Evolutionary conservation across 331 rosid genomes (phyloP).

Genomic region (Phaseolus coccineus): DNA sequence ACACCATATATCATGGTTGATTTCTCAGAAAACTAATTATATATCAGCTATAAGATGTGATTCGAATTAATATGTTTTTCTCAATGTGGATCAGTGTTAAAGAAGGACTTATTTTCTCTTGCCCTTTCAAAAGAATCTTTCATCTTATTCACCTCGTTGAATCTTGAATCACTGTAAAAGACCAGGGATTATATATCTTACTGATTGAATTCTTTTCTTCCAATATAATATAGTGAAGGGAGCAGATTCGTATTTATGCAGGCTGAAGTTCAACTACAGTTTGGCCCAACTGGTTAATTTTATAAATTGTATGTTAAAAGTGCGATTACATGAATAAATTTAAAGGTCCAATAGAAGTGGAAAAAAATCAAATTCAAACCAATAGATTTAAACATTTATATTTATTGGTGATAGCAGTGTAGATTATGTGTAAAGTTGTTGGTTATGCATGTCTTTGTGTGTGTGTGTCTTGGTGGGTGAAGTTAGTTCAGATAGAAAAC

Average conservation of each 20-base stretch:
- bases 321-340: neutral
- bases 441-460: neutral
- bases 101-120: neutral
- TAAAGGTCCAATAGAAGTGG: slow-evolving; percentile 6
- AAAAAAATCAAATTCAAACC: neutral
- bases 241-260: slow-evolving; percentile 11
- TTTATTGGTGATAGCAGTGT: neutral
- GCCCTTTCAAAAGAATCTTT: neutral
- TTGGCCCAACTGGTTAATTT: neutral
- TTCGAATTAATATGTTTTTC: neutral
- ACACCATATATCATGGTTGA: neutral
- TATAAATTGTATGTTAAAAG: neutral
- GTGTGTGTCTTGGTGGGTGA: neutral
- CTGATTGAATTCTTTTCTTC: neutral
- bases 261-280: neutral
- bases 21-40: neutral
- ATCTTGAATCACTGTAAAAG: neutral
- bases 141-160: slow-evolving; percentile 20
- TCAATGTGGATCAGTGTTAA: neutral
- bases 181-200: neutral
- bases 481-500: neutral
- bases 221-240: neutral
- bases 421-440: neutral
- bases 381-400: neutral
- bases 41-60: neutral